Evolutionary conservation across 139 green algal genomes (phyloP), one percentile per base, ranked within the genome.

Genomic region (Asterochloris sp.): DNA sequence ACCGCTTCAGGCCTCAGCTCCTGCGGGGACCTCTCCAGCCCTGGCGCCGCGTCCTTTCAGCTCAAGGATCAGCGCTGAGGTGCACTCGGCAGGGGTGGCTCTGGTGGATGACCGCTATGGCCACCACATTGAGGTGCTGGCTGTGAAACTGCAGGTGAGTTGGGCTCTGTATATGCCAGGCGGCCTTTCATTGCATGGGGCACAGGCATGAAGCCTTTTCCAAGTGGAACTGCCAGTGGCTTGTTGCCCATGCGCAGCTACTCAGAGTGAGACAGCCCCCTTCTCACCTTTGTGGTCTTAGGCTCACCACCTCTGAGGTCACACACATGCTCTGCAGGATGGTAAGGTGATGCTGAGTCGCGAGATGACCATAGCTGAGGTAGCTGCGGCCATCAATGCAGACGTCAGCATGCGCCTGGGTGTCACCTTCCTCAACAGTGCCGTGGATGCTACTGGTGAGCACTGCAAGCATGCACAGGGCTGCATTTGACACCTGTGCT

Each of bases 51-150:
- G 76, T 8, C 54, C 82, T 17, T 47, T 27, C 78, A 73, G 17
- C 64, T 29, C 54, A 62, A 64, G 29, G 28, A 16, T 85, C n/a
- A 24, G 21, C 8, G 63, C 62, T 73, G 62, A 73, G 23, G 47
- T 86, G 23, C 81, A 78, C 26, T 75, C 38, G 13, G 26, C 81
- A 13, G 54, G 61, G 15, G 60, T 84, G 9, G 79, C 62, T 11
- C 82, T 90, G 69, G 74, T 86, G 67, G 87, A 90, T 54, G 87
- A 90, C 69, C 77, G 87, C 13, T 83, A 82, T 73, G 82, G 78
- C 6, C 74, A 83, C 82, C 67, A 74, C 62, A 86, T 90, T 66
- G 73, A 83, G 71, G 84, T 86, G 1, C 62, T 88, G 61, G 74
- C 74, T 6, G 26, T 86, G 16, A 78, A 47, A 11, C 24, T 80